phyloP scores from a whole-genome alignment of 1,284 basidiomycete species.

The Ustilago xerochloae region DNA sequence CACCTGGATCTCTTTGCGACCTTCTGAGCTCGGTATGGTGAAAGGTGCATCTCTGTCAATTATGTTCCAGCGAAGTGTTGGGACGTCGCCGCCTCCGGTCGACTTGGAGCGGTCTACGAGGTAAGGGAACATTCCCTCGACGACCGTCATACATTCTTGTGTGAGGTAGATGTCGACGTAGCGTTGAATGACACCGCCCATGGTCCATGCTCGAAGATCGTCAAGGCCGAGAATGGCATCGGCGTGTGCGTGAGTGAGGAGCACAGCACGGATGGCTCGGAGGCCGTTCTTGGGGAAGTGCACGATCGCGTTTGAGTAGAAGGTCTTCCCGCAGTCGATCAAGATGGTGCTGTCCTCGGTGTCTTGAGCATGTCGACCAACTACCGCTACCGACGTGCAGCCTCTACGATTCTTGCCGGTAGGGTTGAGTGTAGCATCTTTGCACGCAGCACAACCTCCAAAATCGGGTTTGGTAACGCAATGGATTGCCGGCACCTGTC shows the following conservation, averaged over 20 bases:
- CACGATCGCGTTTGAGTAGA: slow-evolving; percentile 54
- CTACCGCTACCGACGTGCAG: slow-evolving; percentile 48
- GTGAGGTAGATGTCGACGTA: slow-evolving; percentile 63
- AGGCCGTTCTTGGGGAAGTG: slow-evolving; percentile 50
- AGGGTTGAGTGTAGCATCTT: slow-evolving; percentile 50
- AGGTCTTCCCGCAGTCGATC: slow-evolving; percentile 67
- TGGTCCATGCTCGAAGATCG: slow-evolving; percentile 64
- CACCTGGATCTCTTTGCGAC: slow-evolving; percentile 25
- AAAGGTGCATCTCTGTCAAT: slow-evolving; percentile 52
- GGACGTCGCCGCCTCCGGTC: slow-evolving; percentile 63
- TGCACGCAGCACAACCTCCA: slow-evolving; percentile 54
- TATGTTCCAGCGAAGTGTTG: slow-evolving; percentile 62
- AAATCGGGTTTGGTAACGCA: slow-evolving; percentile 53
- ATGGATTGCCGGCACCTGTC: slow-evolving; percentile 60
- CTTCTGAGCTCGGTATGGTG: slow-evolving; percentile 19
- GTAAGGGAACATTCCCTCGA: slow-evolving; percentile 61
- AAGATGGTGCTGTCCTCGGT: slow-evolving; percentile 47
- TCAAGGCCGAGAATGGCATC: slow-evolving; percentile 65
- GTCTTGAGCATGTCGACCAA: slow-evolving; percentile 37
- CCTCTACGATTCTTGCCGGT: slow-evolving; percentile 59
- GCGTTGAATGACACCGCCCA: slow-evolving; percentile 55
- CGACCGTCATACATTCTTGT: slow-evolving; percentile 52
- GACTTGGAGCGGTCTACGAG: slow-evolving; percentile 56
- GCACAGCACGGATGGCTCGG: slow-evolving; percentile 55
- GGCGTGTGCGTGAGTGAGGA: slow-evolving; percentile 65